Percentiles rank a stretch among this genome's conserved stretches.
Conservation (phyloP, 768 basidiomycete species). For the Coprinopsis marcescibilis region DNA sequence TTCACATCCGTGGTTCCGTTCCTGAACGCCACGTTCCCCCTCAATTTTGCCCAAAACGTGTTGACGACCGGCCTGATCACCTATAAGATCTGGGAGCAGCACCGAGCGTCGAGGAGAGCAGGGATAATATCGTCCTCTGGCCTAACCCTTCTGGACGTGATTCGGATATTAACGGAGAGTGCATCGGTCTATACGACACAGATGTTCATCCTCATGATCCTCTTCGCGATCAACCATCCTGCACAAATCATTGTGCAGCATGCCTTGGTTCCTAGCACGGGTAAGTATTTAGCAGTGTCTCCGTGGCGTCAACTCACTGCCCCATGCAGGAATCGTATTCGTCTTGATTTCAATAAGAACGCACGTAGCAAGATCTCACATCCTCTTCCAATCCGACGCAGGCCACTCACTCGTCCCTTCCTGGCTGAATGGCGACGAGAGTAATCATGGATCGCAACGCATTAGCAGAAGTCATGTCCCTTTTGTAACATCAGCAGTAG, state of each 20-base stretch:
- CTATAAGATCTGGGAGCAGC: constrained; percentile 1
- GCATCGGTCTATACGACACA: constrained; percentile 6
- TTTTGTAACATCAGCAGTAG: neutral
- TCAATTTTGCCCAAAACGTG: constrained; percentile 7
- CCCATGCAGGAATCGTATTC: constrained; percentile 5
- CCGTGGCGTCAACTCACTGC: neutral
- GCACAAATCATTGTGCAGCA: constrained; percentile 2
- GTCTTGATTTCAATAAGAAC: constrained; percentile 7
- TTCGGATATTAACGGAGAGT: constrained; percentile 9
- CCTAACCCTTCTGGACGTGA: constrained; percentile 1
- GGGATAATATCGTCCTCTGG: constrained; percentile 1
- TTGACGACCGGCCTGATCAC: constrained; percentile 6
- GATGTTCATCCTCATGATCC: constrained; percentile 4
- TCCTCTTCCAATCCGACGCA: neutral
- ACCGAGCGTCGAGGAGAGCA: constrained; percentile 1
- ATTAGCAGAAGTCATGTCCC: neutral
- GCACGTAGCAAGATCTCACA: neutral
- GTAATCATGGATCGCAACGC: neutral
- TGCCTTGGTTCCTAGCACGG: neutral
- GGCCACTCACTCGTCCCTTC: neutral
- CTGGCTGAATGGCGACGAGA: neutral
- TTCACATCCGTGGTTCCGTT: neutral
- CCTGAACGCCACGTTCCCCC: constrained; percentile 1
- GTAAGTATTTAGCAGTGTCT: neutral
- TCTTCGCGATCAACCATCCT: neutral